These are phyloP conservation scores for Podospora didyma DNA, from an alignment of 495 filamentous ascomycete species.

Conservation along the genomic window DNA sequence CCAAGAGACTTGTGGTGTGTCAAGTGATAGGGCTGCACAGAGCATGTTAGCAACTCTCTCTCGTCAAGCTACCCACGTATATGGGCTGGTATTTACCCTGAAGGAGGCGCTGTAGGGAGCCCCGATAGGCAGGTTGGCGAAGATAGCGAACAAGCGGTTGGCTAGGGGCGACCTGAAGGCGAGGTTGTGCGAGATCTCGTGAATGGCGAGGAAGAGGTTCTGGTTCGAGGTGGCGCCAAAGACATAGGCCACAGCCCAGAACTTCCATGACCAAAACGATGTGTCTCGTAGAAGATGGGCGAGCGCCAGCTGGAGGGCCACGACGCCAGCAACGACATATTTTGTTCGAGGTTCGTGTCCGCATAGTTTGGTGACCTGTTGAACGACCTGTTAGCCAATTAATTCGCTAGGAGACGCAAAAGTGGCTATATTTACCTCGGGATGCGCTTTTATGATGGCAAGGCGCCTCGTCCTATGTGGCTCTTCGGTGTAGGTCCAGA, in stretches of 20 bases:
- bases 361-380: conserved; percentile 92
- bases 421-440: conserved; percentile 60
- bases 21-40: conserved; percentile 81
- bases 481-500: conserved; percentile 99
- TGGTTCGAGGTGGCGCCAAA: conserved; percentile 96
- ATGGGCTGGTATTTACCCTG: conserved; percentile 49
- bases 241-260: conserved; percentile 83
- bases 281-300: conserved; percentile 77
- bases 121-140: conserved; percentile 94
- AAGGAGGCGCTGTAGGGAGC: conserved; percentile 96
- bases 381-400: conserved; percentile 8
- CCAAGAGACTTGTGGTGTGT: conserved; percentile 99
- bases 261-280: conserved; percentile 74
- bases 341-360: conserved; percentile 95
- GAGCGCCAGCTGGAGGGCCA: conserved; percentile 73
- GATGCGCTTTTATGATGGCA: conserved; percentile 97
- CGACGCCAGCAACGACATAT: conserved; percentile 82
- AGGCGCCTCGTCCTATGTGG: conserved; percentile 85
- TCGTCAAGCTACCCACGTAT: not conserved
- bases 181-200: conserved; percentile 98
- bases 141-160: conserved; percentile 82
- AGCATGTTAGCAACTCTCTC: conserved; percentile 1
- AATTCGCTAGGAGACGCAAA: not conserved
- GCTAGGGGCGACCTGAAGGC: conserved; percentile 81
- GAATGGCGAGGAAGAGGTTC: conserved; percentile 97